phyloP scores from a whole-genome alignment of 495 filamentous ascomycete genomes.

The Gamarada debralockiae region DNA sequence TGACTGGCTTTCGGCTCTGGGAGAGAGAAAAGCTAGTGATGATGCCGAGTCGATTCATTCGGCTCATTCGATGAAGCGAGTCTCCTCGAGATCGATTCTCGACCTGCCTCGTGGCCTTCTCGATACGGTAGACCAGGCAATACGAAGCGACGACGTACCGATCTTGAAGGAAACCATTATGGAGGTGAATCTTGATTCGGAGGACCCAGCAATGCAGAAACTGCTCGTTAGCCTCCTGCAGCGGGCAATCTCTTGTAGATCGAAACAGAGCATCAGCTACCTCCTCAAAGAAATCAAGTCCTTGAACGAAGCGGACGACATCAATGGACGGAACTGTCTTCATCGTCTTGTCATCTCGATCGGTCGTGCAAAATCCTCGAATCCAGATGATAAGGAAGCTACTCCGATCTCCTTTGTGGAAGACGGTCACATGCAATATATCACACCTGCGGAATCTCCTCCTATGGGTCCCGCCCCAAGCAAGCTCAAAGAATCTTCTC shows the following conservation, averaged over 20 bases:
- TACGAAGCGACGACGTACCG: conserved; percentile 67
- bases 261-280: conserved; percentile 61
- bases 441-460: conserved; percentile 71
- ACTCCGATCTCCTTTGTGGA: conserved; percentile 36
- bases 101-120: conserved; percentile 62
- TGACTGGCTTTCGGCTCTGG: conserved; percentile 80
- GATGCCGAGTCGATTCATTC: conserved; percentile 71
- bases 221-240: conserved; percentile 79
- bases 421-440: conserved; percentile 57
- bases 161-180: conserved; percentile 55
- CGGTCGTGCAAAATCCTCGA: conserved; percentile 66
- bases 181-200: conserved; percentile 48
- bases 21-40: conserved; percentile 64
- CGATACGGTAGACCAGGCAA: conserved; percentile 70
- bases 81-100: conserved; percentile 65
- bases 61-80: conserved; percentile 64
- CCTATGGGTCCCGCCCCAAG: conserved; percentile 55
- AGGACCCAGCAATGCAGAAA: conserved; percentile 52
- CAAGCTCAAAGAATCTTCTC: conserved; percentile 42
- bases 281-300: conserved; percentile 63
- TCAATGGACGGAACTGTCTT: conserved; percentile 90
- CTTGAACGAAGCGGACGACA: conserved; percentile 83
- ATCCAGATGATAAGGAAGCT: conserved; percentile 38
- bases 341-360: conserved; percentile 89
- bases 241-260: conserved; percentile 69